Evolutionary conservation across 1,284 basidiomycete genomes (phyloP).

Genomic region (Cerioporus squamosus): DNA sequence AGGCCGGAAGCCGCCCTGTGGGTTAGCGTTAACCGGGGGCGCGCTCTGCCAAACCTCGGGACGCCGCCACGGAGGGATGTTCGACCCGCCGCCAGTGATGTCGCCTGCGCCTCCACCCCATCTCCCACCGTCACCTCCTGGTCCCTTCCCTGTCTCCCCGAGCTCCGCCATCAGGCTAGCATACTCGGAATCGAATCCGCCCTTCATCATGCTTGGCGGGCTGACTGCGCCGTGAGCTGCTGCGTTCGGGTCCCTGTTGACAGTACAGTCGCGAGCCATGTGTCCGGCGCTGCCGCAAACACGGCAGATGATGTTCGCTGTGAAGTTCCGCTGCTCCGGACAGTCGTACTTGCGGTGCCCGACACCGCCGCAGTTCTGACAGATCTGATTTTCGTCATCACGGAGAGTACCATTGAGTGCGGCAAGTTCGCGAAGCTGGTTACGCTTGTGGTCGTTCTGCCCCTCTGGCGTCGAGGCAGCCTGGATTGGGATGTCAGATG

Average conservation of each 20-base stretch:
- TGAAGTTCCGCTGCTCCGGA: slow-evolving; percentile 95
- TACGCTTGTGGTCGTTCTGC: slow-evolving; percentile 99
- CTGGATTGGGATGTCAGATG: slow-evolving; percentile 42
- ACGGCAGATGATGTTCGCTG: slow-evolving; percentile 97
- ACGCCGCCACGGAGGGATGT: slow-evolving; percentile 85
- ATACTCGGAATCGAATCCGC: slow-evolving; percentile 96
- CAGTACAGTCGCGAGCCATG: slow-evolving; percentile 96
- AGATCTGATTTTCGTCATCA: slow-evolving; percentile 99
- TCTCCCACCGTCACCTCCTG: slow-evolving; percentile 57
- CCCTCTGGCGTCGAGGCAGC: slow-evolving; percentile 99
- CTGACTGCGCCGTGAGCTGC: slow-evolving; percentile 35
- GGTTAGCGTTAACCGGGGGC: slow-evolving; percentile 32
- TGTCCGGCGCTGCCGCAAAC: slow-evolving; percentile 94
- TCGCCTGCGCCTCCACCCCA: slow-evolving; percentile 73
- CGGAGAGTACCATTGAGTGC: slow-evolving; percentile 98
- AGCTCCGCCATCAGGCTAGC: slow-evolving; percentile 97
- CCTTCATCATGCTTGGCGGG: slow-evolving; percentile 51
- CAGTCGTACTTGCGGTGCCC: slow-evolving; percentile 98
- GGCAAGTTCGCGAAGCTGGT: slow-evolving; percentile 97
- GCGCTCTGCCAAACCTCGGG: slow-evolving; percentile 81
- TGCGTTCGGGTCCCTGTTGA: slow-evolving; percentile 77
- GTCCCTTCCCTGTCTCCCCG: slow-evolving; percentile 78
- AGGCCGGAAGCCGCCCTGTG: slow-evolving; percentile 47
- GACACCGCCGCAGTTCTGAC: slow-evolving; percentile 96
- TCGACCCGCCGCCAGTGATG: slow-evolving; percentile 78